phyloP scores from a whole-genome alignment of 441 rosid species.

The Pelargonium myrrhifolium region DNA sequence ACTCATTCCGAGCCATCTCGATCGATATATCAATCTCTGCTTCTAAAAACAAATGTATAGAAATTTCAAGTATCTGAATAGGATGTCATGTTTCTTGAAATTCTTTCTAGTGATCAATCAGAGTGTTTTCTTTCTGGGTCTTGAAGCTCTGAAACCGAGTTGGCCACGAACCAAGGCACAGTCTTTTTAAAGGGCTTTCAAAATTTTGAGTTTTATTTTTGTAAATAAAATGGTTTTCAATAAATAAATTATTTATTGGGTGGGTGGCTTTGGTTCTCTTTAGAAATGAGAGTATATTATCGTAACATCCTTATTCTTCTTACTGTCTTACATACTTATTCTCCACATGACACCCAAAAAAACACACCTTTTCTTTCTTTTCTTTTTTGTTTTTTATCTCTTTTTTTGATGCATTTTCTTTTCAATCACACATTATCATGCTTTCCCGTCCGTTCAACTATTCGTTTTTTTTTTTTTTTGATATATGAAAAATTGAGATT shows the following conservation, averaged over 20 bases:
- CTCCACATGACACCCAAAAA: not conserved
- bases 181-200: not conserved
- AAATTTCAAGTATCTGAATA: not conserved
- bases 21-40: not conserved
- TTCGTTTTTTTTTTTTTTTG: not conserved
- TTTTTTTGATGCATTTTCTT: not conserved
- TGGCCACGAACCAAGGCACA: not conserved
- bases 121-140: no score
- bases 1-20: conserved; percentile 78
- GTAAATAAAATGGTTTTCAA: not conserved
- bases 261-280: conserved; percentile 4
- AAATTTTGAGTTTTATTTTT: not conserved
- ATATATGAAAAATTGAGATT: not conserved
- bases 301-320: not conserved
- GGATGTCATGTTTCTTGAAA: not conserved
- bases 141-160: conserved; percentile 7
- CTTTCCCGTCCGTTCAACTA: conserved; percentile 1
- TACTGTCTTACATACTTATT: not conserved
- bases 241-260: not conserved
- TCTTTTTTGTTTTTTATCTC: not conserved
- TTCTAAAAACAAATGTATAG: not conserved
- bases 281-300: not conserved
- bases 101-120: conserved; percentile 1
- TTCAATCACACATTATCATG: conserved; percentile 2
- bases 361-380: not conserved